A percentile compares a stretch with the other conserved stretches of the same genome.
Conservation (phyloP, 2,329 filamentous ascomycete species). For the Simplicillium aogashimaense region DNA sequence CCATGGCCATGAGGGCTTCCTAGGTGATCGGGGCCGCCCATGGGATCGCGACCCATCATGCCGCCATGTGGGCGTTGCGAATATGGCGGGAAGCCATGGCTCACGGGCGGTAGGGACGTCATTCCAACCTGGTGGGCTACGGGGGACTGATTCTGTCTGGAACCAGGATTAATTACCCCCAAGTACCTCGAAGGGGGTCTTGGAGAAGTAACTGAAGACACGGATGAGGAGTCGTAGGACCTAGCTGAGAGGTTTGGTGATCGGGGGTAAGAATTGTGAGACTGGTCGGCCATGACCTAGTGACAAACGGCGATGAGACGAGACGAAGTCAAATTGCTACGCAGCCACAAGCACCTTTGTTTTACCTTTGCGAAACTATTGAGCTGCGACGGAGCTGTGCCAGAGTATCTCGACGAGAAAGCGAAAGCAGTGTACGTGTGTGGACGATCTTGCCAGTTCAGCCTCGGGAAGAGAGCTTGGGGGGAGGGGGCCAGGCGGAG, state of each 20-base stretch:
- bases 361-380: too few relatives aligned
- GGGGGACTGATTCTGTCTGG: constrained; percentile 22
- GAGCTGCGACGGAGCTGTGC: too few relatives aligned
- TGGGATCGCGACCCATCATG: constrained; percentile 47
- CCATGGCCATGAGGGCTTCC: too few relatives aligned
- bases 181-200: constrained; percentile 42
- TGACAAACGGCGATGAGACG: constrained; percentile 10
- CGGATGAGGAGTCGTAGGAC: constrained; percentile 55
- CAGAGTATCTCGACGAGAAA: too few relatives aligned
- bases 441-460: too few relatives aligned
- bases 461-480: too few relatives aligned
- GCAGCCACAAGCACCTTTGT: constrained; percentile 3
- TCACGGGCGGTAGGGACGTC: constrained; percentile 37
- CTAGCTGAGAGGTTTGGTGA: constrained; percentile 51
- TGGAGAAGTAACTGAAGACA: constrained; percentile 52
- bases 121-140: constrained; percentile 32
- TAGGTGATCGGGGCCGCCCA: constrained; percentile 32
- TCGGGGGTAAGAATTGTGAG: constrained; percentile 49
- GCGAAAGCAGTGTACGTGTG: too few relatives aligned
- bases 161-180: constrained; percentile 39
- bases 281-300: constrained; percentile 39
- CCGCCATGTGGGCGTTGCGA: constrained; percentile 38
- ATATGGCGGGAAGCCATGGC: constrained; percentile 40
- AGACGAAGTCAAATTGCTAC: constrained; percentile 1
- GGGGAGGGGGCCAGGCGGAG: too few relatives aligned